Evolutionary conservation across 2,329 filamentous ascomycete species (phyloP), one percentile per base, ranked within the genome.

Genomic region (Aspergillus sp.): DNA sequence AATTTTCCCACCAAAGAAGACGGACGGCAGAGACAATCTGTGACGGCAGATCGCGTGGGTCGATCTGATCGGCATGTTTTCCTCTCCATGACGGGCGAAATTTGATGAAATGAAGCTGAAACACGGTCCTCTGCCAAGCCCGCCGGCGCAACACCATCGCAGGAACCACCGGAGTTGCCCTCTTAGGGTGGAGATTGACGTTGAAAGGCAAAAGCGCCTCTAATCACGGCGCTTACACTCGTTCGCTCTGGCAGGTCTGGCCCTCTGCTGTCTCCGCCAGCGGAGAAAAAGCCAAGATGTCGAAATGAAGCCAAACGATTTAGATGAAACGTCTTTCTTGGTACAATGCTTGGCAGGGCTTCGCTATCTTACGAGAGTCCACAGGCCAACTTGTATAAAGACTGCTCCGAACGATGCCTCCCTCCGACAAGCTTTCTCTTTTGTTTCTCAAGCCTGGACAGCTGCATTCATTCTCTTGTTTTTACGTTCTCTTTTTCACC

Each of bases 381-480:
- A 45, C 14, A 2, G 11, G 2, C 11, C 9, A 5, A 12, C 14
- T 29, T 58, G 32, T 58, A 58, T 58, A 58, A 54, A 58, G 52
- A n/a, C 42, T 12, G 20, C 2, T 9, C 42, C 10, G 31, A 11
- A 9, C 16, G 22, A n/a, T 29, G 24, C 1, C 9, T 36, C 53
- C 7, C 7, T 31, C 16, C n/a, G 36, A 14, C 36, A 22, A 11
- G 20, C 51, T 26, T 49, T 32, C 45, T 54, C 39, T 18, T 9
- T 29, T 39, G 29, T 20, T 54, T 54, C 51, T 49, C 53, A 58
- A 54, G 45, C 56, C 46, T 36, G 56, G 56, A 58, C 45, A 58
- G 56, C 56, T 54, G 49, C 52, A 54, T n/a, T 42, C 36, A n/a
- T n/a, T 42, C 55, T 54, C 54, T 58, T 45, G 22, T 57, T 57